Base-by-base conservation (phyloP, 441 rosid species). In the Flueggea neowawraea region DNA sequence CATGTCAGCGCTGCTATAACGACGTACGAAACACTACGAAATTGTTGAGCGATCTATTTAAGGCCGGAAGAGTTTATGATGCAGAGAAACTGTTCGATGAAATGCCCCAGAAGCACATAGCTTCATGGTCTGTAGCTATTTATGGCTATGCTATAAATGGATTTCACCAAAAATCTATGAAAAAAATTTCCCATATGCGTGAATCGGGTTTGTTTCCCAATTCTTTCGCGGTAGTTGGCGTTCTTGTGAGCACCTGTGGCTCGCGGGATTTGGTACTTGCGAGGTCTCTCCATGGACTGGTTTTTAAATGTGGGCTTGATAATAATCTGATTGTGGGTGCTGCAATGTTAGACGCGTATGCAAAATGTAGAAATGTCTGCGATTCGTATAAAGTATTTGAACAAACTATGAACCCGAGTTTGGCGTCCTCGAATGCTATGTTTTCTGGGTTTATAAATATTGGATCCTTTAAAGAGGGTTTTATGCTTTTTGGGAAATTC, bases 141-240 rank as follows among this genome's bases (percentile, higher is more conserved):
- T 78, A 77, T 15, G 84, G 82, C 49, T 78, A 76, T 43, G 73
- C 82, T 12, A 70, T 64, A 54, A 72, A 77, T 57, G 82, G 78
- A 28, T 45, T 49, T 64, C 56, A 32, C 16, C 0, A 15, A 17
- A 74, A 71, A 49, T 72, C 78, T 10, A n/a, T 70, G 9, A 56
- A 67, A 32, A 55, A 54, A 8, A 78, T 78, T 58, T 68, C 77
- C 57, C 66, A 9, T 4, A 74, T 83, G 84, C 70, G 77, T 59
- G 6, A 54, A 5, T 62, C 63, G 2, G 73, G 79, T 41, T 63
- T 76, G 13, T 47, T 61, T 39, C 76, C 72, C 4, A 77, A 83
- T 76, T 78, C 84, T 17, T 76, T 76, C 73, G 65, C 76, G 53
- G 6, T 80, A 52, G 84, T 74, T 17, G 82, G 79, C 52, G 70